Base-by-base conservation (phyloP, 2,329 filamentous ascomycete species). In the Paracoccidioides brasiliensis region DNA sequence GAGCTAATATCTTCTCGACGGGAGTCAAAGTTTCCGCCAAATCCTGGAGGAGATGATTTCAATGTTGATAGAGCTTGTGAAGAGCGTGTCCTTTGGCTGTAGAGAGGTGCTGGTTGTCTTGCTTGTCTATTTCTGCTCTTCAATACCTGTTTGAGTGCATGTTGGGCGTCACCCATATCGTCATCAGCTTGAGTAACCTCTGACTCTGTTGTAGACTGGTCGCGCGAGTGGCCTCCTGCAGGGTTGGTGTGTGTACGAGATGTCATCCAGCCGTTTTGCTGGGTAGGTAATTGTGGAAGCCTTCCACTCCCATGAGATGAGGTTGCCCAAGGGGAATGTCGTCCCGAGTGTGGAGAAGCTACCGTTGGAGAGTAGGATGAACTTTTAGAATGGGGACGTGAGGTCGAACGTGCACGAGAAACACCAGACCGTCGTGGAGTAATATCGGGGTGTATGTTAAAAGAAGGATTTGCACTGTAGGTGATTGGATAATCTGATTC, bases 81-180 rank as follows among this genome's bases (percentile, higher is more conserved):
- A 5, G 66, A 61, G 30, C 66, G 35, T 59, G 67, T 55, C 59
- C 60, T 46, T 59, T 64, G 62, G 9, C 50, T 52, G n/a, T 66
- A 69, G 46, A 64, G 60, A 41, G 66, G 61, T 3, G 62, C 63
- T 4, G 67, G 62, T 6, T 65, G 64, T 41, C 64, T 63, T 62
- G 10, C 66, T 61, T 58, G 55, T 41, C 54, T 38, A 8, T 51
- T 56, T 46, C 61, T 42, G 38, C 52, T 33, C 56, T 70, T 69
- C 15, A 76, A 66, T 3, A 77, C 70, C 56, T 76, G 70, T 40
- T 74, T 71, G 37, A 77, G 64, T 5, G 74, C 74, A 61, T 74
- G 70, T 57, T 75, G 73, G 22, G 74, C 75, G 64, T 76, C 69
- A 2, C 69, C 70, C 32, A 59, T 57, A n/a, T 63, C 62, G 30